Evolutionary conservation across 495 filamentous ascomycete species (phyloP).

Genomic region (Apiosordaria backusii): DNA sequence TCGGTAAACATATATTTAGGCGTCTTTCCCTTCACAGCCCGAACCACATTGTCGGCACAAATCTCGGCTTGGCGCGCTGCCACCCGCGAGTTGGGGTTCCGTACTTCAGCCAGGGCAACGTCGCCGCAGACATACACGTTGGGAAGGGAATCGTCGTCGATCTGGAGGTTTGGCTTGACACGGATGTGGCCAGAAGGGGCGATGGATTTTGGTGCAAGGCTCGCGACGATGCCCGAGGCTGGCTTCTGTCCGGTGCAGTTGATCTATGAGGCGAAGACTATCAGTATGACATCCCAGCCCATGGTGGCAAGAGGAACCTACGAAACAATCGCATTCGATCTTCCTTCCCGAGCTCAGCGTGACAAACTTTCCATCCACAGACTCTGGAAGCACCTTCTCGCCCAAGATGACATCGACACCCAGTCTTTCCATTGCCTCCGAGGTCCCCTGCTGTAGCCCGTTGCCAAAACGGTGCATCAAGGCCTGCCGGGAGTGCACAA

Average conservation of each 20-base stretch:
- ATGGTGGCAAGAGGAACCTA: slow-evolving; percentile 12
- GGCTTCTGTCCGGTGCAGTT: slow-evolving; percentile 33
- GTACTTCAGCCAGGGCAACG: slow-evolving; percentile 26
- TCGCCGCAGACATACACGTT: slow-evolving; percentile 32
- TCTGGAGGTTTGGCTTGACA: slow-evolving; percentile 31
- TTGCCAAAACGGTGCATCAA: slow-evolving; percentile 55
- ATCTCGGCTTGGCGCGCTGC: slow-evolving; percentile 28
- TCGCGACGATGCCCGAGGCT: slow-evolving; percentile 20
- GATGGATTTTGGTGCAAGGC: slow-evolving; percentile 23
- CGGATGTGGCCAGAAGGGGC: slow-evolving; percentile 28
- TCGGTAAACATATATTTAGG: slow-evolving; percentile 21
- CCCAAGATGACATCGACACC: slow-evolving; percentile 43
- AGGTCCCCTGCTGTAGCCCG: slow-evolving; percentile 45
- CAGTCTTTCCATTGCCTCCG: slow-evolving; percentile 35
- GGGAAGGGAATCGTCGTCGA: slow-evolving; percentile 28
- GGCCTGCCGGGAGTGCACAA: slow-evolving; percentile 54
- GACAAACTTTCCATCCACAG: slow-evolving; percentile 16
- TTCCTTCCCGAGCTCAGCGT: slow-evolving; percentile 24
- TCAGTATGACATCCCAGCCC: not conserved
- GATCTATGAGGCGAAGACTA: slow-evolving; percentile 17
- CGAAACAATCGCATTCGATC: slow-evolving; percentile 30
- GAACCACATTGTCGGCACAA: slow-evolving; percentile 29
- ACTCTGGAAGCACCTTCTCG: slow-evolving; percentile 27
- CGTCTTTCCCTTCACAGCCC: slow-evolving; percentile 15
- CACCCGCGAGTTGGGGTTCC: slow-evolving; percentile 27